Base-by-base conservation (phyloP, 768 basidiomycete species). In the Tubosaeta sp. region DNA sequence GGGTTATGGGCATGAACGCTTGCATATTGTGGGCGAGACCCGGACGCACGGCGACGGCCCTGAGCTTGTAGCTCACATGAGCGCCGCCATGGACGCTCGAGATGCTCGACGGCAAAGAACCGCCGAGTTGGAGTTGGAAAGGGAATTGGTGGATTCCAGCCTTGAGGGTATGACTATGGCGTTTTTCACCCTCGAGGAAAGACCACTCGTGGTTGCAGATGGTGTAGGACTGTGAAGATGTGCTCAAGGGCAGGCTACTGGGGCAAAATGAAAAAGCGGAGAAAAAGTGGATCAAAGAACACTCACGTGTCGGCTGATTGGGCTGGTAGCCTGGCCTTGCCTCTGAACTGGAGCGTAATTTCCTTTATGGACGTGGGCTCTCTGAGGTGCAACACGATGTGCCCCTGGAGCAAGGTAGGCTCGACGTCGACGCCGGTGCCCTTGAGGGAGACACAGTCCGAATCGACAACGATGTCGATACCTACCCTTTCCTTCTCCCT, bases 61-160 rank as follows among this genome's bases (percentile, higher is more conserved):
- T 85, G 25, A 98, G 83, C 68, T 90, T 94, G 77, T 97, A 98
- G n/a, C 73, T 68, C 50, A 97, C 78, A 24, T 81, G 76, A 1
- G 87, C 87, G 27, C 82, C 80, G 9, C 82, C 80, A 13, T 73
- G 68, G 0, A 72, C 72, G 34, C 61, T 86, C 34, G 72, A 62
- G 36, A 95, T 71, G 30, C 82, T 82, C 0, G 93, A 90, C 1
- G 95, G 95, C 3, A 96, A 76, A 6, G 84, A 81, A 34, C 90
- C 91, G 21, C 90, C 90, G 25, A 97, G 75, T 53, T 86, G 82
- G 51, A 96, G 80, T 58, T 85, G 84, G 72, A 98, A 98, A 21
- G 94, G 94, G 69, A 97, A 97, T 22, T 83, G 71, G 65, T 98
- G 95, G 31, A 83, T 84, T 13, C 95, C 95, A n/a, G 94, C 92